Base-by-base conservation (phyloP, 352 stramenopile species). In the Phytophthora tubulina region DNA sequence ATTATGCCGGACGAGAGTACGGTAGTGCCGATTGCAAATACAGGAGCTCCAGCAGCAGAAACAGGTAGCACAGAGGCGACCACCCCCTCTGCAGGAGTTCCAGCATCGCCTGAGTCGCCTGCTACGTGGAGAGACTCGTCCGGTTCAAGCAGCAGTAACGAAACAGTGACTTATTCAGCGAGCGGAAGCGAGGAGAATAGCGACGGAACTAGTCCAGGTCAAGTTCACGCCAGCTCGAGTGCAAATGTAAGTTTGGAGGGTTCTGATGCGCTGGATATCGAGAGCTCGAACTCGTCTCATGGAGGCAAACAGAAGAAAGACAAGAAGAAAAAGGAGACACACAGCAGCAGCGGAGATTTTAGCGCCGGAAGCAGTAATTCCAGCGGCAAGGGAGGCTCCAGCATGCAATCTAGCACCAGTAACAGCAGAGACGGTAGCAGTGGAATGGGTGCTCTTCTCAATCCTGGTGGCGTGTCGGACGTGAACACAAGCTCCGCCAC, bases 401-500 rank as follows among this genome's bases (percentile, higher is more conserved):
- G 2, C 39, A 56, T 41, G 14, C 42, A 39, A 13, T 60, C 51
- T 6, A 60, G 55, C 31, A 31, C 35, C 30, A 67, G 46, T 41
- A 60, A 49, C 42, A 80, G 55, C 33, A 51, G 61, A 30, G 45
- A 33, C 14, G 17, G 27, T 8, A 77, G 60, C 15, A 67, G 27
- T 32, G 58, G 42, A 13, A 33, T 74, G 6, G 63, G 57, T 3
- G 63, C 36, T 2, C 51, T 80, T 45, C n/a, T 79, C 2, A 70
- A 78, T 32, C 73, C 79, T 64, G 61, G 55, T 3, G 66, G 69
- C 3, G 64, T 81, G 9, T 80, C 84, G 1, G 77, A 88, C 32
- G 76, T 79, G 61, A 84, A 65, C 74, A 81, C 73, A n/a, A 86
- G 78, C 8, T 77, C 75, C 13, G 83, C 75, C 30, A 79, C 68